These are phyloP conservation scores for Nitzschia sp. DNA, from an alignment of 108 stramenopile genomes.

Conservation along the genomic window DNA sequence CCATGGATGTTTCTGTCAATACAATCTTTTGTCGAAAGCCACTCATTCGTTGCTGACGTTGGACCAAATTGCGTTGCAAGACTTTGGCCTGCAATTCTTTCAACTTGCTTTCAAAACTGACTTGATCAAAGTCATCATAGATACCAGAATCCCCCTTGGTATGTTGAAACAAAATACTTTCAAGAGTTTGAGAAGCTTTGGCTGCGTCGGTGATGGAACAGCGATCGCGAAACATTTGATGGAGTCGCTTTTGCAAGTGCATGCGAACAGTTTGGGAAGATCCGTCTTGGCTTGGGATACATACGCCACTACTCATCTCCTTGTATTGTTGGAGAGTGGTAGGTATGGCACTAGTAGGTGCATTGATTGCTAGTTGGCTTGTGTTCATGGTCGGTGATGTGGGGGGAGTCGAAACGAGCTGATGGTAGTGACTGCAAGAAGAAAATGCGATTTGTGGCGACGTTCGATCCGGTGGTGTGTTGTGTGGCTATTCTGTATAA, in stretches of 20 bases:
- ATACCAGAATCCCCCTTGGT: not conserved
- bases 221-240: conserved; percentile 6
- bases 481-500: too few relatives aligned
- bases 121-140: not conserved
- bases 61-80: not conserved
- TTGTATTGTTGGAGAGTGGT: too few relatives aligned
- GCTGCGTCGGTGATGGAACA: conserved; percentile 5
- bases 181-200: not conserved
- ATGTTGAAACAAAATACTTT: conserved; percentile 5
- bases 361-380: too few relatives aligned
- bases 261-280: not conserved
- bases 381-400: too few relatives aligned
- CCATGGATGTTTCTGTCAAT: conserved; percentile 4
- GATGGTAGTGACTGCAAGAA: too few relatives aligned
- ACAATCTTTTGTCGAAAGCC: conserved; percentile 12
- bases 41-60: not conserved
- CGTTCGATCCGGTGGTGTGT: too few relatives aligned
- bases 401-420: too few relatives aligned
- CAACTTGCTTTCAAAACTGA: not conserved
- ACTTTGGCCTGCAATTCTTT: conserved; percentile 3
- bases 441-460: too few relatives aligned
- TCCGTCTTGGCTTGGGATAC: too few relatives aligned
- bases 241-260: conserved; percentile 1
- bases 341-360: too few relatives aligned
- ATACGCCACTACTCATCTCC: too few relatives aligned